These are phyloP conservation scores for Chenopodium berlandieri DNA, from an alignment of 148 eudicot genomes.

Conservation along the genomic window DNA sequence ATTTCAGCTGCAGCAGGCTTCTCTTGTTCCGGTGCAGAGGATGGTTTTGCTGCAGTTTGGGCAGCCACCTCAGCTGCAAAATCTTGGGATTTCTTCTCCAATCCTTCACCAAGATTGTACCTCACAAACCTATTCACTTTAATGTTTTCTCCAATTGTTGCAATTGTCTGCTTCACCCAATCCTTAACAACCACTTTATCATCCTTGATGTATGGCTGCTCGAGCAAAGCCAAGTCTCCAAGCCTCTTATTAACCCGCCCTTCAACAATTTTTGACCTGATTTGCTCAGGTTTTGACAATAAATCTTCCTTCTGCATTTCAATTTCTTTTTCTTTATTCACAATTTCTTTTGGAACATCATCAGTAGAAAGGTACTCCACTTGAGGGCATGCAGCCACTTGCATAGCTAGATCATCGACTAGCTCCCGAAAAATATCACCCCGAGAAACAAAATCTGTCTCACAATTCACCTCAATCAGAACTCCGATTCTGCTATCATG, in stretches of 20 bases:
- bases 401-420: slow-evolving; percentile 95
- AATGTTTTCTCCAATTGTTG: slow-evolving; percentile 88
- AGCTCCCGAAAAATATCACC: slow-evolving; percentile 88
- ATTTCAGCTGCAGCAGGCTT: slow-evolving; percentile 55
- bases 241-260: slow-evolving; percentile 90
- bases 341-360: slow-evolving; percentile 73
- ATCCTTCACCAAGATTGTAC: slow-evolving; percentile 87
- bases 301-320: slow-evolving; percentile 98
- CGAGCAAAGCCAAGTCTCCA: slow-evolving; percentile 85
- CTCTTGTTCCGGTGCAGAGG: slow-evolving; percentile 41
- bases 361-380: slow-evolving; percentile 66
- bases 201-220: slow-evolving; percentile 90
- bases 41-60: slow-evolving; percentile 74
- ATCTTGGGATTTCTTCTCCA: slow-evolving; percentile 85
- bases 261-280: slow-evolving; percentile 81
- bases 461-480: slow-evolving; percentile 89
- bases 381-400: slow-evolving; percentile 99
- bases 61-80: slow-evolving; percentile 99
- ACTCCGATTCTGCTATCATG: slow-evolving; percentile 91
- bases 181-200: slow-evolving; percentile 87
- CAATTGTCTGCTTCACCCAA: slow-evolving; percentile 88
- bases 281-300: slow-evolving; percentile 81
- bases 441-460: slow-evolving; percentile 91
- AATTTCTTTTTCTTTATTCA: slow-evolving; percentile 74
- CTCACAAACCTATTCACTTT: slow-evolving; percentile 80